phyloP scores from a whole-genome alignment of 306 rosid genomes.

The Prunus mongolica region DNA sequence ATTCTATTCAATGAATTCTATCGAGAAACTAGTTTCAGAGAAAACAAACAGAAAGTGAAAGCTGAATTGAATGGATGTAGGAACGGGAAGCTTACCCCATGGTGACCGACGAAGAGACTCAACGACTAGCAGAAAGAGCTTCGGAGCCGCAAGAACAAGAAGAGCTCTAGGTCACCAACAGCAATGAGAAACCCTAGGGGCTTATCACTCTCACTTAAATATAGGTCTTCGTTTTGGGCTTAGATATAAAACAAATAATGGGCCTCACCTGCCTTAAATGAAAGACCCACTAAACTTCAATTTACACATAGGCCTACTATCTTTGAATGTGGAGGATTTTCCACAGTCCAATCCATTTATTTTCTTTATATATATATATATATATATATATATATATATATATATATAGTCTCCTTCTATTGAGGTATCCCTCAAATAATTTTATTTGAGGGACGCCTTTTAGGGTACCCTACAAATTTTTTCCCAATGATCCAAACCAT shows the following conservation, averaged over 20 bases:
- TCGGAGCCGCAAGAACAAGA: conserved; percentile 5
- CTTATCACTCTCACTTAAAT: background rate
- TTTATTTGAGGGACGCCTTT: no score
- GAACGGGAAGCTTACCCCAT: conserved; percentile 47
- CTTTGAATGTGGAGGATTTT: no score
- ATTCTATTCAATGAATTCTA: background rate
- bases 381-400: no score
- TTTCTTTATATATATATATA: no score
- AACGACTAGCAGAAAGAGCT: background rate
- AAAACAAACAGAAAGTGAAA: background rate
- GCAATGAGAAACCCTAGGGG: conserved; percentile 11
- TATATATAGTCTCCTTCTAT: no score
- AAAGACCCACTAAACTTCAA: background rate
- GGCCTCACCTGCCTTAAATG: no score
- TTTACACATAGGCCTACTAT: no score
- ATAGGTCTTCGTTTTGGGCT: background rate
- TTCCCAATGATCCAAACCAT: no score
- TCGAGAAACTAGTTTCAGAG: background rate
- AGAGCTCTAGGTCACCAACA: background rate
- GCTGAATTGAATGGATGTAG: background rate
- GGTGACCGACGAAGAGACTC: conserved; percentile 11
- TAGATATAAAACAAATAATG: background rate
- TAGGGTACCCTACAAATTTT: no score
- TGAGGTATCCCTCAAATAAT: no score
- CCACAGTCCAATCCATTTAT: no score